Conservation (phyloP, 2,329 filamentous ascomycete genomes). For the Fusarium continuum region DNA sequence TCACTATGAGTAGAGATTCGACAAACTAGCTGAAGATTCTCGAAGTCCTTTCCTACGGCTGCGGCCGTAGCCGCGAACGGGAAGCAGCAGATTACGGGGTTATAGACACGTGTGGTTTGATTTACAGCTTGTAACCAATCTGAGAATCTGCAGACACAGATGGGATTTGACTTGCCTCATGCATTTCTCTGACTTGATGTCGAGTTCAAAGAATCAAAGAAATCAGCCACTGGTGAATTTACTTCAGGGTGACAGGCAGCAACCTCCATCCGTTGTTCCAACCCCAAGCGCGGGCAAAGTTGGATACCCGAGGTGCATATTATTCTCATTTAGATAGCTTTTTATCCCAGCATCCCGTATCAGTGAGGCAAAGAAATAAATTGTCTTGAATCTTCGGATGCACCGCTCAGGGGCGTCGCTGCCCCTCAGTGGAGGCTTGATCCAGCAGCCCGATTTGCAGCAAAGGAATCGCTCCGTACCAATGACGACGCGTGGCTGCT, state of each 20-base stretch:
- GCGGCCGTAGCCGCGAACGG: conserved; percentile 23
- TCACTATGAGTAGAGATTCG: conserved; percentile 4
- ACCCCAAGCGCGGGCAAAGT: not conserved
- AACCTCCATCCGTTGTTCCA: conserved; percentile 15
- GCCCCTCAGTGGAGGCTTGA: conserved; percentile 20
- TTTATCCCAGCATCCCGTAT: not conserved
- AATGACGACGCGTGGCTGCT: conserved; percentile 38
- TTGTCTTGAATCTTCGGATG: conserved; percentile 39
- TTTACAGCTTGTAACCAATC: conserved; percentile 9
- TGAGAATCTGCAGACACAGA: not conserved
- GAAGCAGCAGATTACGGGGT: conserved; percentile 30
- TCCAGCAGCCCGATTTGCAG: conserved; percentile 28
- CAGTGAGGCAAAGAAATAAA: conserved; percentile 24
- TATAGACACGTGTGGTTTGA: conserved; percentile 24
- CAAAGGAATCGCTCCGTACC: conserved; percentile 30
- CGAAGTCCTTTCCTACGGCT: conserved; percentile 19
- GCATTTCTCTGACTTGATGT: conserved; percentile 22
- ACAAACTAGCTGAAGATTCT: conserved; percentile 23
- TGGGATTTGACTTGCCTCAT: conserved; percentile 7
- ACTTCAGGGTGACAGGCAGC: conserved; percentile 3
- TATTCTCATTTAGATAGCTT: not conserved
- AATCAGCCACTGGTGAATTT: conserved; percentile 1
- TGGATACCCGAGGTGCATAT: not conserved
- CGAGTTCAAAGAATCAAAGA: not conserved
- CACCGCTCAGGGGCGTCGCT: conserved; percentile 42